A percentile compares a stretch with the other conserved stretches of the same genome.
Conservation (phyloP, 83 land plant species). For the Thuja plicata region DNA sequence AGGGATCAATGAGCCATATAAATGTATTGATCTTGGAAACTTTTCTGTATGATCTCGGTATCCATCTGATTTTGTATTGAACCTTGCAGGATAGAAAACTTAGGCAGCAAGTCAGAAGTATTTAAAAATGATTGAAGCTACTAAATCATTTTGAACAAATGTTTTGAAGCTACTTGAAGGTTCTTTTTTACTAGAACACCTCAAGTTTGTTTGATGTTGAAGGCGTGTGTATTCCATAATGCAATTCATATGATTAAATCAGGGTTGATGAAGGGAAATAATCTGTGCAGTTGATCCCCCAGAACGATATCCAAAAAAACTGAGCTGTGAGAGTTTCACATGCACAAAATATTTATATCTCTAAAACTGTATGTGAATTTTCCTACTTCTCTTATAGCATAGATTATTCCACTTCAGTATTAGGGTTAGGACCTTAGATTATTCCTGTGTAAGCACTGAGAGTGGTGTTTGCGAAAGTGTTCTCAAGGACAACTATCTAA, state of each 20-base stretch:
- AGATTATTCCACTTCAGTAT: background rate
- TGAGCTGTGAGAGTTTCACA: background rate
- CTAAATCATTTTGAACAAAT: too few species aligned
- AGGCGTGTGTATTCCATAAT: too few species aligned
- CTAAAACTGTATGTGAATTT: background rate
- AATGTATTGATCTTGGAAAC: background rate
- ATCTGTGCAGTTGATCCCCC: background rate
- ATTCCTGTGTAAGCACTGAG: background rate
- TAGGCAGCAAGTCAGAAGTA: conserved; percentile 38
- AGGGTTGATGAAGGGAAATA: background rate
- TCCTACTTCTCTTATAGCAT: background rate
- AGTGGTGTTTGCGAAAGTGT: background rate
- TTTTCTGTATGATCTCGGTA: background rate
- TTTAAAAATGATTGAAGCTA: too few species aligned
- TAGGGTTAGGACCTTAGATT: background rate
- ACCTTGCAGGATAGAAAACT: conserved; percentile 57
- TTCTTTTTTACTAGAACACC: too few species aligned
- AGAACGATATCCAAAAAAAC: background rate
- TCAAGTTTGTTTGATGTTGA: too few species aligned
- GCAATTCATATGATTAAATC: too few species aligned
- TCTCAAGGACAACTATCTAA: conserved; percentile 6
- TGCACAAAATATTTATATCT: background rate
- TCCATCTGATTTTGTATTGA: background rate
- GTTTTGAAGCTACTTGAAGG: too few species aligned
- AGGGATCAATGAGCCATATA: background rate